Evolutionary conservation across 345 rosid genomes (phyloP).

Genomic region (Syzygium aromaticum): DNA sequence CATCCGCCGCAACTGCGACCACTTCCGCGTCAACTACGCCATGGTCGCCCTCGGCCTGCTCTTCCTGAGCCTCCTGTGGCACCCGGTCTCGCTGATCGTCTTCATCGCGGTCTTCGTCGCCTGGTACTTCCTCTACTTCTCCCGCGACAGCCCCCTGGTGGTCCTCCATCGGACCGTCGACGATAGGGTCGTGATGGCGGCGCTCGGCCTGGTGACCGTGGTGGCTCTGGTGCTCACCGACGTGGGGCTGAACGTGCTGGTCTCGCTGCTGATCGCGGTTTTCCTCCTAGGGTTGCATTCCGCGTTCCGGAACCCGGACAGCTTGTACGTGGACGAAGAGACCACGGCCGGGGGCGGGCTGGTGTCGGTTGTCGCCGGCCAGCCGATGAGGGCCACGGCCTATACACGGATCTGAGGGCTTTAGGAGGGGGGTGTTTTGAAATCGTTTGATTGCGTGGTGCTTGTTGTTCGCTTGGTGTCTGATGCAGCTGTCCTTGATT

Average conservation of each 20-base stretch:
- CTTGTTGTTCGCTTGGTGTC: not conserved
- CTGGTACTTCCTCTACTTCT: slow-evolving; percentile 2
- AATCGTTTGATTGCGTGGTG: not conserved
- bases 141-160: not conserved
- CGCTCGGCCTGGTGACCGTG: not conserved
- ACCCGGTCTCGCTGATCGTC: not conserved
- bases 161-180: not conserved
- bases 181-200: not conserved
- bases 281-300: not conserved
- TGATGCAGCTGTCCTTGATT: not conserved
- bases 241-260: not conserved
- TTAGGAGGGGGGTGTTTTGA: not conserved
- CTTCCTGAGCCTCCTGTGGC: not conserved
- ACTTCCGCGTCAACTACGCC: slow-evolving; percentile 6
- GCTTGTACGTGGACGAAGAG: not conserved
- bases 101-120: not conserved
- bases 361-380: not conserved
- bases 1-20: not conserved
- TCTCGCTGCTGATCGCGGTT: not conserved
- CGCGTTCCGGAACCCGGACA: not conserved
- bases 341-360: not conserved
- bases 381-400: not conserved
- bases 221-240: not conserved
- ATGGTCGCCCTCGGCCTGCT: not conserved
- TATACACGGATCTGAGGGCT: not conserved